Conservation (phyloP, 176 grass and related monocot genomes). For the Hyparrhenia diplandra region DNA sequence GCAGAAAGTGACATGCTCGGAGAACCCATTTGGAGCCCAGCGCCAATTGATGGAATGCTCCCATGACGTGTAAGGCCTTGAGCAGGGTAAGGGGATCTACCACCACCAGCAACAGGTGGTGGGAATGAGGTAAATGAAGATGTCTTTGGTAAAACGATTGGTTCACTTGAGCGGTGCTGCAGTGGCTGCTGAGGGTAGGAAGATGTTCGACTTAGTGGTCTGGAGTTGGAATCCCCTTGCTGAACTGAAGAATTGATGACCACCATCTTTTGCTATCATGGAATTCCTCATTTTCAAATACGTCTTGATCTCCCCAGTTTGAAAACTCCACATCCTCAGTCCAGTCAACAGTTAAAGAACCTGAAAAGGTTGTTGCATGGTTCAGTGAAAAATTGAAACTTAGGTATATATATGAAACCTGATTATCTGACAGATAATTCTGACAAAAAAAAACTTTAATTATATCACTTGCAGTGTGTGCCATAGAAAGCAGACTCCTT, state of each 20-base stretch:
- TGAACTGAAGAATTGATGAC: slow-evolving; percentile 48
- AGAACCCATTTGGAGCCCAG: slow-evolving; percentile 60
- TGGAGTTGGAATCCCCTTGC: slow-evolving; percentile 54
- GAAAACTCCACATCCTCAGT: slow-evolving; percentile 59
- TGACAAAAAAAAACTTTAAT: neutral
- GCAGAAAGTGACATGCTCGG: slow-evolving; percentile 53
- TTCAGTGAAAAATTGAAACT: slow-evolving; percentile 21
- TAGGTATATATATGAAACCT: neutral
- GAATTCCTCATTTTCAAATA: slow-evolving; percentile 59
- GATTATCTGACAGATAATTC: neutral
- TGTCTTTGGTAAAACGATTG: slow-evolving; percentile 56
- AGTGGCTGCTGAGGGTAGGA: slow-evolving; percentile 83
- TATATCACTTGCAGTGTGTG: no score
- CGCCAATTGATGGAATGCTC: slow-evolving; percentile 77
- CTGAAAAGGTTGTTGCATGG: slow-evolving; percentile 44
- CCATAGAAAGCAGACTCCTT: no score
- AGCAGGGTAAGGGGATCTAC: slow-evolving; percentile 42
- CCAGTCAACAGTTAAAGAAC: slow-evolving; percentile 92
- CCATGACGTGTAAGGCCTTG: slow-evolving; percentile 88
- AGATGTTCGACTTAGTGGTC: slow-evolving; percentile 72
- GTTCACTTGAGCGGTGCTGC: slow-evolving; percentile 68
- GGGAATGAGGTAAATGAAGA: slow-evolving; percentile 68
- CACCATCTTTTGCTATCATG: slow-evolving; percentile 81
- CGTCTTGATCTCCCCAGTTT: slow-evolving; percentile 69
- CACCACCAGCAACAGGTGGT: slow-evolving; percentile 36